Percentiles rank a stretch among this genome's conserved stretches.
Evolutionary conservation across 2,329 filamentous ascomycete species (phyloP).

Genomic region (Sclerotinia nivalis): DNA sequence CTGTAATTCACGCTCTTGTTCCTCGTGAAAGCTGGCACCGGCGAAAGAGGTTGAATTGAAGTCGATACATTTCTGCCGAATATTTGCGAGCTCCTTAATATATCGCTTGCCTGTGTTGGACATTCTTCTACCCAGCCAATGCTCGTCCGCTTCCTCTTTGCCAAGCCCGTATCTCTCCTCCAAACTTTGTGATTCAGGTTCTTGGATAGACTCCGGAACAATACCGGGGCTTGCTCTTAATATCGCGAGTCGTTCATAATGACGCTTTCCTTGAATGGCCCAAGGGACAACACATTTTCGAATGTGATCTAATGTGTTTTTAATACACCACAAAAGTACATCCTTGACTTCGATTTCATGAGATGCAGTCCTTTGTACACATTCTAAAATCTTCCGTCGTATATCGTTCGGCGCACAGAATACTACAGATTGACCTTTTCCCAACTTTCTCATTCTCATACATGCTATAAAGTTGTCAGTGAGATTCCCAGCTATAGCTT

Average conservation of each 20-base stretch:
- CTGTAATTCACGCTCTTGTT: constrained; percentile 68
- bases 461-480: constrained; percentile 51
- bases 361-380: constrained; percentile 24
- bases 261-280: constrained; percentile 59
- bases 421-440: constrained; percentile 62
- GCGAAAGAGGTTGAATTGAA: constrained; percentile 42
- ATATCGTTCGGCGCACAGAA: constrained; percentile 64
- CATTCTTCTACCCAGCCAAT: constrained; percentile 6
- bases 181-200: constrained; percentile 55
- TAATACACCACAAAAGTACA: constrained; percentile 60
- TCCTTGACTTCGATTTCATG: constrained; percentile 50
- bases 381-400: constrained; percentile 50
- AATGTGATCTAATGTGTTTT: constrained; percentile 55
- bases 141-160: background rate
- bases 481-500: background rate
- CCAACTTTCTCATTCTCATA: constrained; percentile 71
- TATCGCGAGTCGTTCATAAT: constrained; percentile 42
- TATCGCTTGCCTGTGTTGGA: background rate
- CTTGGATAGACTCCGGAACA: constrained; percentile 45
- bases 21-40: constrained; percentile 54
- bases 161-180: constrained; percentile 51
- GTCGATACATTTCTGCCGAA: constrained; percentile 42
- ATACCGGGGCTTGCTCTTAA: background rate
- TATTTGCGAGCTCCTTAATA: constrained; percentile 11
- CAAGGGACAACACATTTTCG: constrained; percentile 57